Evolutionary conservation across 2,329 filamentous ascomycete species (phyloP), one percentile per base, ranked within the genome.

Genomic region (Leptographium lundbergii): DNA sequence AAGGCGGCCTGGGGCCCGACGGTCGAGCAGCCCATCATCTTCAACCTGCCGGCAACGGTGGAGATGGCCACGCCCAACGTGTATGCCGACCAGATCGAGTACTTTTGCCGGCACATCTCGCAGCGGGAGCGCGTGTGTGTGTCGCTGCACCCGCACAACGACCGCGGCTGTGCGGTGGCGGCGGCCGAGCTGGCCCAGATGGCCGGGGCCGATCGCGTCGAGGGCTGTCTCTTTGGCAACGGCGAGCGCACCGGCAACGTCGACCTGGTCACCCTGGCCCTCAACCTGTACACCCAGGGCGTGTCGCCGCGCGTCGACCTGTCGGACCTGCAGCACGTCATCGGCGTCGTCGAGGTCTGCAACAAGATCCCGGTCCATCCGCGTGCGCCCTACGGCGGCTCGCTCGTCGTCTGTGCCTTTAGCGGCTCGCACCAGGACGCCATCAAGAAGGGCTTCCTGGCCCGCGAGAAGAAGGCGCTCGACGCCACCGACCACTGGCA

Each of bases 191-290:
- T 97, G 67, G 92, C 88, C 7, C 91, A 96, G 72, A 96, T 97
- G 91, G 94, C 91, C 22, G 94, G 92, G 58, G 94, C 91, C 42
- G 89, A 96, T 73, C 79, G 94, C 69, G 92, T 97, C 17, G 92
- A 97, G 73, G 92, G 92, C 53, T 96, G 90, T 63, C 78, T 96
- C 47, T 95, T 96, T 69, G 91, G 91, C 57, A 97, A 97, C 66
- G 92, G 94, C 61, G 92, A 99, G 78, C 79, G 94, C 63, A 97
- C 92, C 0, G 94, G 92, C 63, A 97, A 97, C 67, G 91, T 96
- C 24, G 92, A 97, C 69, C 80, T 97, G 59, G 91, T 97, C 56
- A 97, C 91, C 39, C 79, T 97, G 59, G 94, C 84, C 34, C 78
- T 97, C 61, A 97, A 97, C 71, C 83, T 97, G 22, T 97, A 97